Evolutionary conservation across 176 grass and related monocot species (phyloP).

Genomic region (Carex parvula): DNA sequence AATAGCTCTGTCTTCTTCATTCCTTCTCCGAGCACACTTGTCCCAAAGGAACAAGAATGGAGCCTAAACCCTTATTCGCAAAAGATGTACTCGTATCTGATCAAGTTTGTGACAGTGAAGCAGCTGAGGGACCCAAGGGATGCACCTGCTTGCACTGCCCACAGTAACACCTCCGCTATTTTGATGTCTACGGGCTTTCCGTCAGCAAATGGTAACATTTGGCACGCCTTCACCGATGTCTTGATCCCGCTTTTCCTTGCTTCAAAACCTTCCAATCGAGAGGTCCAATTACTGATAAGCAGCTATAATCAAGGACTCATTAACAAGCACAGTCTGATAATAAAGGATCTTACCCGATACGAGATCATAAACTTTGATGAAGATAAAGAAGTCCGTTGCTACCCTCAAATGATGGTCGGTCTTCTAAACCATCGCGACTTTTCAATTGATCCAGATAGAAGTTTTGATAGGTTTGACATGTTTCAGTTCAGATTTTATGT

Average conservation of each 20-base stretch:
- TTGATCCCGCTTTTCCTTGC: slow-evolving; percentile 55
- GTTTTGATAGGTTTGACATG: slow-evolving; percentile 42
- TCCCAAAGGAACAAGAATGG: slow-evolving; percentile 37
- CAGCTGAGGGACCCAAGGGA: slow-evolving; percentile 19
- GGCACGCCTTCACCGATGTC: slow-evolving; percentile 66
- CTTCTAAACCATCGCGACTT: slow-evolving; percentile 55
- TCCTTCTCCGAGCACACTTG: background rate
- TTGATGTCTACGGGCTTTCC: slow-evolving; percentile 52
- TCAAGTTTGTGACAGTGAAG: slow-evolving; percentile 37
- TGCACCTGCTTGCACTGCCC: slow-evolving; percentile 43
- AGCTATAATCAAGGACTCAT: slow-evolving; percentile 43
- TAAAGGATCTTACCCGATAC: slow-evolving; percentile 36
- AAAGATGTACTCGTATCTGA: slow-evolving; percentile 34
- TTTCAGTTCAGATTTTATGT: slow-evolving; percentile 49
- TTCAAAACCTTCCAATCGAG: slow-evolving; percentile 35
- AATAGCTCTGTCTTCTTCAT: slow-evolving; percentile 36
- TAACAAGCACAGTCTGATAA: slow-evolving; percentile 40
- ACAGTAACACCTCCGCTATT: slow-evolving; percentile 21
- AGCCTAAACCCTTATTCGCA: slow-evolving; percentile 50
- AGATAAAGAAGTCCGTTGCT: slow-evolving; percentile 40
- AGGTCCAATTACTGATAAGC: slow-evolving; percentile 52
- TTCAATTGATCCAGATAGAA: slow-evolving; percentile 38
- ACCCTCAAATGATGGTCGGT: slow-evolving; percentile 44
- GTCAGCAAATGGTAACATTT: slow-evolving; percentile 39
- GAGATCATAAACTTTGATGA: slow-evolving; percentile 43